Conservation (phyloP, 148 eudicot genomes). For the Silene uniflora region DNA sequence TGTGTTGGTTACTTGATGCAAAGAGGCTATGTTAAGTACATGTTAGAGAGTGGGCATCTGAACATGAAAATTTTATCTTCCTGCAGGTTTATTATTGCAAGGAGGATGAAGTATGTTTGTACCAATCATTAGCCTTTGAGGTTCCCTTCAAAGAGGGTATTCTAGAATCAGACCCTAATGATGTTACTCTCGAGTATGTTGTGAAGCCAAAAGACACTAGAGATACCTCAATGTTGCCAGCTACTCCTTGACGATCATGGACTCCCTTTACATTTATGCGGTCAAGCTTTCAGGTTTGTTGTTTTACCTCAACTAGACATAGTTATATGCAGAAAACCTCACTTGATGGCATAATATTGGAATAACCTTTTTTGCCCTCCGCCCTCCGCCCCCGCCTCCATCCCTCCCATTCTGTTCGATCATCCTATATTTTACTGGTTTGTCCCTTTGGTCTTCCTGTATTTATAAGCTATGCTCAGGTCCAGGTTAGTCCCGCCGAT, state of each 20-base stretch:
- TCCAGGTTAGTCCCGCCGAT: constrained; percentile 36
- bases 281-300: background rate
- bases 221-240: constrained; percentile 38
- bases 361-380: background rate
- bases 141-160: constrained; percentile 63
- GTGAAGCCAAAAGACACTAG: constrained; percentile 61
- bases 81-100: constrained; percentile 91
- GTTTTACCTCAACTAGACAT: background rate
- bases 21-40: background rate
- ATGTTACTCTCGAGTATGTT: constrained; percentile 53
- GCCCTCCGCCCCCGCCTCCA: background rate
- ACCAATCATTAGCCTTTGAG: constrained; percentile 78
- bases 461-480: constrained; percentile 3
- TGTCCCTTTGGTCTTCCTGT: background rate
- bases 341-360: background rate
- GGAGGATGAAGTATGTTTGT: constrained; percentile 90
- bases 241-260: constrained; percentile 11
- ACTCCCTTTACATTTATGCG: constrained; percentile 6
- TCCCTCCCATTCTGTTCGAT: background rate
- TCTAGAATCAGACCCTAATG: constrained; percentile 45
- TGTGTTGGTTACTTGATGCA: background rate
- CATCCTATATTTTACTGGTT: background rate
- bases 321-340: background rate
- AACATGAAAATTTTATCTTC: background rate
- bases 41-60: background rate